These are phyloP conservation scores for Hordeum pubiflorum DNA, from an alignment of 202 grass and related monocot genomes.

Conservation along the genomic window DNA sequence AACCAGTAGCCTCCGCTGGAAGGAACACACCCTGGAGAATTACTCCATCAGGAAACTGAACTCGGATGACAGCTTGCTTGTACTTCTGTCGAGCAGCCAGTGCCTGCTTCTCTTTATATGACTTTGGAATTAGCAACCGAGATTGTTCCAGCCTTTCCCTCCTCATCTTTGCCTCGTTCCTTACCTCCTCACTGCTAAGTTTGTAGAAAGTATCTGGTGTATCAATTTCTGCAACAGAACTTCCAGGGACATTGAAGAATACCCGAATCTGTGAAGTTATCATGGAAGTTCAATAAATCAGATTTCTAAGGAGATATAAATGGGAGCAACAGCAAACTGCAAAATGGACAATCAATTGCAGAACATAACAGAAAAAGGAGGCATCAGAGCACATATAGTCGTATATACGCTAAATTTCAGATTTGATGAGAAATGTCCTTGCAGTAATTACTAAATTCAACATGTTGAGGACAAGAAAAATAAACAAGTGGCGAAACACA, in stretches of 20 bases:
- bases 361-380: not conserved
- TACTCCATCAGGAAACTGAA: constrained; percentile 92
- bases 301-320: not conserved
- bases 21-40: constrained; percentile 85
- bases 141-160: constrained; percentile 78
- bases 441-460: constrained; percentile 12
- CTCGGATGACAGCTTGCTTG: constrained; percentile 57
- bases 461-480: not conserved
- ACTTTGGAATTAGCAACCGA: constrained; percentile 78
- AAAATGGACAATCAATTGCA: constrained; percentile 1
- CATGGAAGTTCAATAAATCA: constrained; percentile 18
- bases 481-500: not conserved
- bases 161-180: constrained; percentile 70
- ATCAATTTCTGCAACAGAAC: constrained; percentile 44
- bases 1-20: constrained; percentile 52
- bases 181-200: constrained; percentile 48
- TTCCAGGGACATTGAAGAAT: constrained; percentile 66
- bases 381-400: not conserved
- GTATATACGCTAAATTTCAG: not conserved
- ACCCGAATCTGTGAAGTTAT: constrained; percentile 50
- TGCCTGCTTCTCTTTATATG: constrained; percentile 81
- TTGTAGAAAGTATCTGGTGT: constrained; percentile 85
- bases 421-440: not conserved
- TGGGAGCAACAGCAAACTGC: not conserved
- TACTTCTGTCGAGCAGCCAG: constrained; percentile 62